Evolutionary conservation across 2,329 filamentous ascomycete genomes (phyloP), one percentile per base, ranked within the genome.

Genomic region (Hypocreales sp.): DNA sequence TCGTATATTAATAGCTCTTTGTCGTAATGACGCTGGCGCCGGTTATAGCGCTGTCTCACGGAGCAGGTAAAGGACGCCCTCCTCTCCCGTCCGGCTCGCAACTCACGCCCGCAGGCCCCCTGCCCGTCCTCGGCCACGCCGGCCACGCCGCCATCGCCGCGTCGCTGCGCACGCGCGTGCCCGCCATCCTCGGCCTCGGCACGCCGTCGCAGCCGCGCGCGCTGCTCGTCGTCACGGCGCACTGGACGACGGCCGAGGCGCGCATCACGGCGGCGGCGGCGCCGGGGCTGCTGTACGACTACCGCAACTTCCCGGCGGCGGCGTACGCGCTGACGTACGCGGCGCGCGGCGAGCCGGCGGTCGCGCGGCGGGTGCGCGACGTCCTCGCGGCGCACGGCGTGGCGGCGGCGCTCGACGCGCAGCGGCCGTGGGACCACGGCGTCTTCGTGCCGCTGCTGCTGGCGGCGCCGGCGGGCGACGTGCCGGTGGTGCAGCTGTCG

Each of bases 401-500:
- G 0, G 35, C 45, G 10, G 46, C 55, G 2, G 34, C 34, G 9
- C 45, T 64, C 9, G 51, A 64, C 33, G 35, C 29, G 10, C 27
- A 45, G 31, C 54, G 60, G 22, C 51, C 60, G 31, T 72, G 67
- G 67, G 67, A 72, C 40, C 68, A 72, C 40, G 68, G 67, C 48
- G 65, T 72, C 31, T 72, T 72, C 42, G 47, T 72, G 15, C 67
- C 67, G 6, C 52, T 72, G 47, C 53, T 60, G 24, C 61, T 72
- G 23, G 59, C 66, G 37, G 47, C 61, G 30, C 67, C 68, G 13
- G 38, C 49, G 22, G 67, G 65, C 35, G 47, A 57, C 31, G 42
- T 67, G 3, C 67, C 68, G 25, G 53, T 72, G 17, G 51, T 73
- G n/a, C 67, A 72, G 40, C 39, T 72, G 29, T 67, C 61, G 1